These are phyloP conservation scores for Geosmithia morbida DNA, from an alignment of 2,329 filamentous ascomycete genomes.

Conservation along the genomic window DNA sequence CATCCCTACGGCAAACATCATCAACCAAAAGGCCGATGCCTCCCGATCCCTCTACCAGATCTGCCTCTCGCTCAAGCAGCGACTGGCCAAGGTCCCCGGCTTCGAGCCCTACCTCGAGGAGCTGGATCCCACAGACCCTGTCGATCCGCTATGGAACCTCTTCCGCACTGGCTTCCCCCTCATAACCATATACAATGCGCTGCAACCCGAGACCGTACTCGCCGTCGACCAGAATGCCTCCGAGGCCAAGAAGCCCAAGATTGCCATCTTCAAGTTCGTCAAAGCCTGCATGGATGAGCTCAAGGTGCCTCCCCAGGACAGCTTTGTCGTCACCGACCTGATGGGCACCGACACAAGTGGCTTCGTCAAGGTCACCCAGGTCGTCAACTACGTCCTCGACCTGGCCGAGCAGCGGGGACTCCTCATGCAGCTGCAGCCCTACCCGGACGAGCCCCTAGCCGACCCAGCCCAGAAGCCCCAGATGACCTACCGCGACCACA, in stretches of 20 bases:
- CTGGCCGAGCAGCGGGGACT: slow-evolving; percentile 66
- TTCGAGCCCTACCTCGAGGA: slow-evolving; percentile 65
- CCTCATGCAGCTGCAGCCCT: slow-evolving; percentile 46
- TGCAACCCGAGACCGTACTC: slow-evolving; percentile 56
- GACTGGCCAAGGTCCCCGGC: slow-evolving; percentile 68
- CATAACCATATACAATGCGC: slow-evolving; percentile 75
- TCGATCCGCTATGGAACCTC: slow-evolving; percentile 81
- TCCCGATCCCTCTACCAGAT: slow-evolving; percentile 90
- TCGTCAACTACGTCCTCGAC: slow-evolving; percentile 86
- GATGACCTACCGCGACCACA: slow-evolving; percentile 67
- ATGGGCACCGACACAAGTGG: slow-evolving; percentile 92
- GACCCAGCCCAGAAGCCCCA: slow-evolving; percentile 40
- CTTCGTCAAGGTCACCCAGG: slow-evolving; percentile 91
- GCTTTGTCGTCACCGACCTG: slow-evolving; percentile 83
- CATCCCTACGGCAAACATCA: slow-evolving; percentile 78
- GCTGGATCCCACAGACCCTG: slow-evolving; percentile 59
- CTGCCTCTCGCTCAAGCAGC: slow-evolving; percentile 70
- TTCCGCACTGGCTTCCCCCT: slow-evolving; percentile 74
- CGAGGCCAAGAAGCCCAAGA: slow-evolving; percentile 69
- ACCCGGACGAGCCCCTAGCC: slow-evolving; percentile 37
- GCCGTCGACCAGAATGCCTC: slow-evolving; percentile 43
- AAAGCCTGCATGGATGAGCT: slow-evolving; percentile 77
- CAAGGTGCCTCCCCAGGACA: slow-evolving; percentile 63
- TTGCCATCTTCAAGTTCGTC: slow-evolving; percentile 83
- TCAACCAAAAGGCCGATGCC: slow-evolving; percentile 91